Conservation (phyloP, 352 stramenopile species). For the Pythium aphanidermatum region DNA sequence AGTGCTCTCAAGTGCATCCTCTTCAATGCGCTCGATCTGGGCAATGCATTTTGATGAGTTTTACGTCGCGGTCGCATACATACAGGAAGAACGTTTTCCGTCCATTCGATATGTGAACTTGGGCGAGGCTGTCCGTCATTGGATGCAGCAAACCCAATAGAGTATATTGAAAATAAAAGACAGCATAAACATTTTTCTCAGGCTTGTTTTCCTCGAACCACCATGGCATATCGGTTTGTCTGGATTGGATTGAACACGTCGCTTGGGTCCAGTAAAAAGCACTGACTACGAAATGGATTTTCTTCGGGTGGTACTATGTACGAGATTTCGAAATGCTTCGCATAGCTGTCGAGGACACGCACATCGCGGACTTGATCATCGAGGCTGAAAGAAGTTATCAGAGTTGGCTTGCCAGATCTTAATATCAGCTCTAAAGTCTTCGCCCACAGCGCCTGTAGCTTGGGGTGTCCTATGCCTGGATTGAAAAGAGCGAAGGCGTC, state of each 20-base stretch:
- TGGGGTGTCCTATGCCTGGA: slow-evolving; percentile 53
- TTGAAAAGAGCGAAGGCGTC: slow-evolving; percentile 73
- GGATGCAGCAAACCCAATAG: slow-evolving; percentile 59
- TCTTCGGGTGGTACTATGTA: slow-evolving; percentile 30
- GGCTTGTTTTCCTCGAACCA: slow-evolving; percentile 42
- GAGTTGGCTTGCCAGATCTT: slow-evolving; percentile 30
- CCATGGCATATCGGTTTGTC: slow-evolving; percentile 49
- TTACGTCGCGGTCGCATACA: slow-evolving; percentile 56
- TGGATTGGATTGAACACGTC: slow-evolving; percentile 34
- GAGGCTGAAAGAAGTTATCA: slow-evolving; percentile 63
- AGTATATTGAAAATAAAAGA: too few species aligned
- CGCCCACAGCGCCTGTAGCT: slow-evolving; percentile 38
- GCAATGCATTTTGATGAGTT: slow-evolving; percentile 59
- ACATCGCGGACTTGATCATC: slow-evolving; percentile 59
- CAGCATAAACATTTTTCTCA: too few species aligned
- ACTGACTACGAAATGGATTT: slow-evolving; percentile 62
- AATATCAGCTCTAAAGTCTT: slow-evolving; percentile 49
- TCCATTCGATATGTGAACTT: slow-evolving; percentile 28
- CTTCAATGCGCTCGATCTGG: slow-evolving; percentile 6
- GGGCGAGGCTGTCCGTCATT: slow-evolving; percentile 56
- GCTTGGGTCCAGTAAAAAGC: slow-evolving; percentile 43
- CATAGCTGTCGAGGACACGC: slow-evolving; percentile 30
- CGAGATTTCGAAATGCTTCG: background rate
- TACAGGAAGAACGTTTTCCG: slow-evolving; percentile 39
- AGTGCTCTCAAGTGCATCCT: background rate